Evolutionary conservation across 352 stramenopile species (phyloP), one percentile per base, ranked within the genome.

Genomic region (Saprolegnia parasitica): DNA sequence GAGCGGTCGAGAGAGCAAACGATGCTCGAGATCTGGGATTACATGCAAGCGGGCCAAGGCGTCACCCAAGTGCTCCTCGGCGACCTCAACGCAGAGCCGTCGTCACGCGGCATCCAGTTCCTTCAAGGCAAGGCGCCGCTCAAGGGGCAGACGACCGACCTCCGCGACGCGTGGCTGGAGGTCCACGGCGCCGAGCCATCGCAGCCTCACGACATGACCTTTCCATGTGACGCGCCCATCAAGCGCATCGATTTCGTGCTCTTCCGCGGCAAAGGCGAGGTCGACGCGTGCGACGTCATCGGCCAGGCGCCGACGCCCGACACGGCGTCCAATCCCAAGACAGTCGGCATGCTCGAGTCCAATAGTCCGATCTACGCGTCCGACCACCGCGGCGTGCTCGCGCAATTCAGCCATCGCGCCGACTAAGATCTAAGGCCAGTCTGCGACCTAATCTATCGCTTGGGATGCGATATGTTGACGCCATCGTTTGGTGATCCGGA

Each of bases 211-310:
- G 81, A 95, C 63, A 78, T 77, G 4, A 96, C 88, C 13, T 96
- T 96, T 61, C 86, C 88, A 16, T 93, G 81, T 62, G 87, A 96
- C 67, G 80, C 84, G 26, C 88, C 88, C 9, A 73, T 78, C 20
- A 96, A 96, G 61, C 84, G 87, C n/a, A 96, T 96, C 56, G 88
- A 96, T 66, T 92, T 93, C 40, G 77, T 92, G 18, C 55, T 95
- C 35, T 90, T 80, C 56, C 82, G 86, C 16, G 81, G 88, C 47
- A 77, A 91, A 73, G 82, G 79, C 20, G 40, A 61, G 0, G 82
- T 91, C 8, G 80, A 85, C 45, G 72, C 89, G 60, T 92, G 83
- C 58, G 74, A 90, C 23, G 87, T 90, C 58, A 76, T 96, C 54
- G 88, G 84, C 4, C 84, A 94, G 65, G 76, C 76, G 37, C 87